Evolutionary conservation across 2,329 filamentous ascomycete species (phyloP).

Genomic region (Didymella segeticola): DNA sequence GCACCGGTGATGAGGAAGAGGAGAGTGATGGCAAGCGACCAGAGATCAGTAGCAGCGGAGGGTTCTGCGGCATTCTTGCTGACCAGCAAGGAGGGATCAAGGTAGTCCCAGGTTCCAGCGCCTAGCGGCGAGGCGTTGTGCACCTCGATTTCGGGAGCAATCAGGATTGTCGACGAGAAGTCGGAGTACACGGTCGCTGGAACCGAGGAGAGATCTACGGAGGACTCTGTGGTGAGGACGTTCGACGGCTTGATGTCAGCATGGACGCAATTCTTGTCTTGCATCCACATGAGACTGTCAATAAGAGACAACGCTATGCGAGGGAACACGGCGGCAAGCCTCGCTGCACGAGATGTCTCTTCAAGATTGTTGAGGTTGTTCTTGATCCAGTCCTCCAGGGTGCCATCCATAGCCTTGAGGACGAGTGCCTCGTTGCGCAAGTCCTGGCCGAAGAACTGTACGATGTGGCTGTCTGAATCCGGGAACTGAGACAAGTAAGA

Average conservation of each 20-base stretch:
- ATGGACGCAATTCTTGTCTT: constrained; percentile 48
- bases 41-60: constrained; percentile 51
- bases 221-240: constrained; percentile 46
- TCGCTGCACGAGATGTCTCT: constrained; percentile 38
- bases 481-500: constrained; percentile 42
- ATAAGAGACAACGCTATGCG: constrained; percentile 50
- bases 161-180: constrained; percentile 51
- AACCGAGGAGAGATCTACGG: neutral
- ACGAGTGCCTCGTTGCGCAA: constrained; percentile 38
- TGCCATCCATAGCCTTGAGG: constrained; percentile 42
- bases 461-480: constrained; percentile 30
- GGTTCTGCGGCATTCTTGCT: constrained; percentile 30
- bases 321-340: constrained; percentile 50
- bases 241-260: constrained; percentile 59
- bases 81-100: constrained; percentile 47
- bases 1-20: constrained; percentile 52
- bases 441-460: constrained; percentile 45
- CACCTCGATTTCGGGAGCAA: constrained; percentile 16
- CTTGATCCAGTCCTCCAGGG: constrained; percentile 43
- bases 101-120: constrained; percentile 57
- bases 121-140: constrained; percentile 41
- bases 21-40: constrained; percentile 55
- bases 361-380: constrained; percentile 37
- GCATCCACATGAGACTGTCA: constrained; percentile 52
- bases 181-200: constrained; percentile 50